phyloP scores from a whole-genome alignment of 441 rosid species.

The Eruca vesicaria region DNA sequence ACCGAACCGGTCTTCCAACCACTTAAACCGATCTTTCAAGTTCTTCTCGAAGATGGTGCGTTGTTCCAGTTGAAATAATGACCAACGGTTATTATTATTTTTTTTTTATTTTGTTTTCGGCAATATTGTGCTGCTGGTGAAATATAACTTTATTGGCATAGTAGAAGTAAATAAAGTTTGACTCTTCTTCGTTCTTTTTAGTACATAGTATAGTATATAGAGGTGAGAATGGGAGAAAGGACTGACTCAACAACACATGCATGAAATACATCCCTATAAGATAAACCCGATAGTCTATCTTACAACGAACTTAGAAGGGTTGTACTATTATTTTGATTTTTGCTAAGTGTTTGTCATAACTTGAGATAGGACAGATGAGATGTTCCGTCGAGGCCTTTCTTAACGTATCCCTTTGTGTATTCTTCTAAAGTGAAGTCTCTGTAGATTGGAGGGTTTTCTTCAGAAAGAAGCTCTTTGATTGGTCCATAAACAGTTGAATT shows the following conservation, averaged over 20 bases:
- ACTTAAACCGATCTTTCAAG: no score
- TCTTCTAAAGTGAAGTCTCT: constrained; percentile 42
- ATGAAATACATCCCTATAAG: neutral
- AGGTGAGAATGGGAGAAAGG: neutral
- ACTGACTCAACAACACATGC: neutral
- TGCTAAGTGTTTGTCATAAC: neutral
- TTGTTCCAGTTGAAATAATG: no score
- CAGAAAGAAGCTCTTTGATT: constrained; percentile 53
- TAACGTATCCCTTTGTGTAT: constrained; percentile 22
- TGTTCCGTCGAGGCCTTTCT: constrained; percentile 50
- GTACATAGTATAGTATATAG: neutral
- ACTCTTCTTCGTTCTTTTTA: neutral
- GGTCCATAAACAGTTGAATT: constrained; percentile 44
- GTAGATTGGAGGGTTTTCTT: constrained; percentile 52
- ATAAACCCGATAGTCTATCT: neutral
- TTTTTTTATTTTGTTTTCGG: no score
- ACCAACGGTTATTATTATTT: no score
- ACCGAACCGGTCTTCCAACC: no score
- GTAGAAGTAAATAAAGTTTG: neutral
- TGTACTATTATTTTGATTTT: neutral
- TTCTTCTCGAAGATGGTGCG: no score
- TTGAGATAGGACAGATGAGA: constrained; percentile 33
- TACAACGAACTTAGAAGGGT: neutral
- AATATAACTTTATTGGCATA: neutral
- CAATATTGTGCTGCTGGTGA: neutral